These are phyloP conservation scores for Auricularia sp. DNA, from an alignment of 768 basidiomycete species.

Conservation along the genomic window DNA sequence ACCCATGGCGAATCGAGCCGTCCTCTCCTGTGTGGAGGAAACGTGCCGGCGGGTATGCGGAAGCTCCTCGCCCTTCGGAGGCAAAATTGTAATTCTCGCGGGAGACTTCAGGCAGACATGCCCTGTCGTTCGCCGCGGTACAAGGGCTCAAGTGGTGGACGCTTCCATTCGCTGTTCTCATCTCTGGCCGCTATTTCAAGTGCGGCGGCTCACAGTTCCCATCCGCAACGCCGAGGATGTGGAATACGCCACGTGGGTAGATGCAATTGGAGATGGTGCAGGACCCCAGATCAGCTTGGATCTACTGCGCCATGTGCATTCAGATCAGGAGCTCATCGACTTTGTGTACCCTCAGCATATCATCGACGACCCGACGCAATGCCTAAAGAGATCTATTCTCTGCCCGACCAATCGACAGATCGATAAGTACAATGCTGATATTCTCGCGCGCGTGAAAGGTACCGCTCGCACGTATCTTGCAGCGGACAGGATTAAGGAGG, in stretches of 20 bases:
- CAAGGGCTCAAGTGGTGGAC: constrained; percentile 7
- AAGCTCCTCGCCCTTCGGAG: constrained; percentile 26
- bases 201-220: too few species aligned
- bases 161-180: constrained; percentile 18
- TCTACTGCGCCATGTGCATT: constrained; percentile 12
- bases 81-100: constrained; percentile 25
- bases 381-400: too few species aligned
- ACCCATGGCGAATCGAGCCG: constrained; percentile 31
- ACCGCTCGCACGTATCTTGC: too few species aligned
- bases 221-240: too few species aligned
- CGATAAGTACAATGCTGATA: too few species aligned
- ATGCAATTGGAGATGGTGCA: constrained; percentile 28
- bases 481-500: too few species aligned
- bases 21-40: constrained; percentile 27
- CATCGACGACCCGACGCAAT: constrained; percentile 4
- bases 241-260: constrained; percentile 18
- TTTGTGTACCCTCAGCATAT: constrained; percentile 21
- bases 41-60: constrained; percentile 20
- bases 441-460: too few species aligned
- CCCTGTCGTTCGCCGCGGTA: constrained; percentile 27
- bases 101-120: constrained; percentile 34
- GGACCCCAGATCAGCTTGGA: constrained; percentile 17
- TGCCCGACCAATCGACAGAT: constrained; percentile 12
- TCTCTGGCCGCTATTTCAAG: too few species aligned
- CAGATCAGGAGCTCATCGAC: constrained; percentile 15